These are phyloP conservation scores for Chytridiales sp. DNA, from an alignment of 371 early-diverging fungal species.

Conservation along the genomic window DNA sequence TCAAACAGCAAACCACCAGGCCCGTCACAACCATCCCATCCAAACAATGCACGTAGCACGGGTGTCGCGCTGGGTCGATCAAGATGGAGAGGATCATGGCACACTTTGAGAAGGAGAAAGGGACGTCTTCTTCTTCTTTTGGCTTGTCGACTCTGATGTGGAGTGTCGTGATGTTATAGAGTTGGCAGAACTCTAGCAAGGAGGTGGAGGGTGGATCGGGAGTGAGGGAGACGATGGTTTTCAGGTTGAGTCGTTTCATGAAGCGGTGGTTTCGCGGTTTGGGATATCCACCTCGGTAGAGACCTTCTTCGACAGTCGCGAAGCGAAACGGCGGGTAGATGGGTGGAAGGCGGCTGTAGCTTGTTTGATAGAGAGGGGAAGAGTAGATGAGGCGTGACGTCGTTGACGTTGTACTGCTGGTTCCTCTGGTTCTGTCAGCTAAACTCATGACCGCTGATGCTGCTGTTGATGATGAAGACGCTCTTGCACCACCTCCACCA, in stretches of 20 bases:
- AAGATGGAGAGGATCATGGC: slow-evolving; percentile 74
- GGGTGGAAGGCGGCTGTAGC: slow-evolving; percentile 18
- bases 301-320: slow-evolving; percentile 51
- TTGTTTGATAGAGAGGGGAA: too few relatives aligned
- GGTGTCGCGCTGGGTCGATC: slow-evolving; percentile 65
- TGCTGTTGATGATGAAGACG: too few relatives aligned
- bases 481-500: too few relatives aligned
- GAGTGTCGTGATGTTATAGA: slow-evolving; percentile 65
- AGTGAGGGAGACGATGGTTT: slow-evolving; percentile 82
- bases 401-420: too few relatives aligned
- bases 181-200: slow-evolving; percentile 64
- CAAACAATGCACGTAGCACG: slow-evolving; percentile 86
- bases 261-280: slow-evolving; percentile 80
- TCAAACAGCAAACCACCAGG: slow-evolving; percentile 76
- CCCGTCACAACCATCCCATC: slow-evolving; percentile 91
- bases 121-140: slow-evolving; percentile 74
- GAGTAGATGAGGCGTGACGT: too few relatives aligned
- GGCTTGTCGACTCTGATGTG: slow-evolving; percentile 78
- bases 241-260: slow-evolving; percentile 71
- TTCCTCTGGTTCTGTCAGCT: too few relatives aligned
- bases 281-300: slow-evolving; percentile 88
- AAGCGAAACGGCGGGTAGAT: slow-evolving; percentile 59
- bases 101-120: slow-evolving; percentile 75
- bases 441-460: too few relatives aligned
- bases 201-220: slow-evolving; percentile 65